Conservation (phyloP, 2,329 filamentous ascomycete genomes). For the Mycosphaerella arachidis region DNA sequence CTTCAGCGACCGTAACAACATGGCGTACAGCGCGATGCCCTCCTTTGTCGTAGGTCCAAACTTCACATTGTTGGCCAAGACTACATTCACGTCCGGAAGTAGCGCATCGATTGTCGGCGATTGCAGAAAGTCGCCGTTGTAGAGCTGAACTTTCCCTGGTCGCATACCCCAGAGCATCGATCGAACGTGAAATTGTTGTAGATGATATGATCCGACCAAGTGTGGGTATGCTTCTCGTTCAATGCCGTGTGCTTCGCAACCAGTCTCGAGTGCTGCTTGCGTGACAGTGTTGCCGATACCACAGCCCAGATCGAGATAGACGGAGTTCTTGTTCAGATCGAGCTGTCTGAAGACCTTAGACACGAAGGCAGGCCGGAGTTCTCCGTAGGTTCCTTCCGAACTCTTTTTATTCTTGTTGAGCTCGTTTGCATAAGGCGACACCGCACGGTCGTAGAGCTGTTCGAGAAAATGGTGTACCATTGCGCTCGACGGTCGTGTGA, state of each 20-base stretch:
- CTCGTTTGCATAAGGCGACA: conserved; percentile 72
- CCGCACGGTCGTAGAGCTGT: conserved; percentile 82
- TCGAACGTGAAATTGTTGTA: conserved; percentile 72
- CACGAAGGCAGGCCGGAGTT: conserved; percentile 77
- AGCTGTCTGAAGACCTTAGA: conserved; percentile 68
- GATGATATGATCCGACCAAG: conserved; percentile 71
- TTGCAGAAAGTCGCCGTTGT: conserved; percentile 76
- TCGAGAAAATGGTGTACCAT: conserved; percentile 54
- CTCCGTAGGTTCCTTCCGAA: conserved; percentile 72
- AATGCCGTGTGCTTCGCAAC: conserved; percentile 88
- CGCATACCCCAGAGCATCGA: conserved; percentile 81
- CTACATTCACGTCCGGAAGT: conserved; percentile 77
- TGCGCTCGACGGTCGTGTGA: background rate
- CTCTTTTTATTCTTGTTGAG: conserved; percentile 73
- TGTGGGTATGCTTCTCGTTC: conserved; percentile 90
- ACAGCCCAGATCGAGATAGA: conserved; percentile 89
- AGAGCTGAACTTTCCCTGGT: conserved; percentile 72
- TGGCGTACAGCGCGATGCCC: conserved; percentile 61
- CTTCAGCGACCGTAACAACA: conserved; percentile 80
- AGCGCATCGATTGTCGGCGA: conserved; percentile 62
- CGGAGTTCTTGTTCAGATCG: conserved; percentile 68
- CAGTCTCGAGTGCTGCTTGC: conserved; percentile 84
- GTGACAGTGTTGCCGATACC: conserved; percentile 94
- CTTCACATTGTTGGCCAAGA: conserved; percentile 96
- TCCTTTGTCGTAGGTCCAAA: conserved; percentile 84